Base-by-base conservation (phyloP, 805 yeast species). In the Debaryomyces tyrocola region DNA sequence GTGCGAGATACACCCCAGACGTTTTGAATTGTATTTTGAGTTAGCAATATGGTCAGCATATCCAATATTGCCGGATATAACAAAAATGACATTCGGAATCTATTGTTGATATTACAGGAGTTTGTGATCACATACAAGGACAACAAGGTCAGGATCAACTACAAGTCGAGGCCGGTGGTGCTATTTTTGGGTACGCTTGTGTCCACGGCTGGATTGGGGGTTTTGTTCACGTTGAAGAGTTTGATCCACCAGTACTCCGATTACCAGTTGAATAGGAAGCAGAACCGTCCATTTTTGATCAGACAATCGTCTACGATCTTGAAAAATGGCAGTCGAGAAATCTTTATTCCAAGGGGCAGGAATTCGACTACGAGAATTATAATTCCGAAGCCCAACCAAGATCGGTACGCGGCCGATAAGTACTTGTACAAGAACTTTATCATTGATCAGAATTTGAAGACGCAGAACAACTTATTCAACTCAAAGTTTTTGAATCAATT, bases 401-500 rank as follows among this genome's bases (percentile, higher is more conserved):
- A 79, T 57, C 69, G 60, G 51, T 78, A 77, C 53, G 84, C 82
- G 45, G 80, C 81, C 6, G 84, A 80, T 58, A 76, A 77, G 57
- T 74, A 80, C 46, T 57, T 75, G 17, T 79, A 79, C 55, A 80
- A 79, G 58, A 71, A 70, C 50, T 78, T 73, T 53, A 49, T 66
- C 43, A 62, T 70, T 20, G 66, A 63, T 35, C 66, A 70, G 53
- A 57, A 55, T 29, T 43, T 59, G 46, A 60, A 59, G 45, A 60
- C 53, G 48, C 69, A 62, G 49, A 60, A 59, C 35, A 61, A 58
- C 37, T 49, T 73, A 15, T 57, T 77, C 46, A 79, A 83, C 58
- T 83, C 89, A 20, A 78, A 78, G 55, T 88, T 90, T 56, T 64
- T 88, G 48, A 80, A 81, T 49, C 95, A 90, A 68, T 69, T 90